Base-by-base conservation (phyloP, 208 protist species). In the Tritrichomonas foetus region DNA sequence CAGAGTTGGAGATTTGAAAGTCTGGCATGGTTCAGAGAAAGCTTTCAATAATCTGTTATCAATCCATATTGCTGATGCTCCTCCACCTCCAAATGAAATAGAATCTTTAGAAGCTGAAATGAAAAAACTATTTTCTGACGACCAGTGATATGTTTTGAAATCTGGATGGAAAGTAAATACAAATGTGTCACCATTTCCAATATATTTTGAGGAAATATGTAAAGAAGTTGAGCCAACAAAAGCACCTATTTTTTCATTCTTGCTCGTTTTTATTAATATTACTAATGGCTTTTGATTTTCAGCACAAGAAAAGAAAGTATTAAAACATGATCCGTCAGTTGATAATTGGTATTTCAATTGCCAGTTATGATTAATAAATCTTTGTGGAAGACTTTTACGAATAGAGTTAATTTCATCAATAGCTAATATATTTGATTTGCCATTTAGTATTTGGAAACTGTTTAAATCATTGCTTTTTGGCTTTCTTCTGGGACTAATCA, bases 41-140 rank as follows among this genome's bases (percentile, higher is more conserved):
- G 41, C 78, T 39, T 13, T 39, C 25, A 53, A 13, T 13, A 89
- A 57, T 20, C 47, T n/a, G 0, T 27, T 39, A 49, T 89, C 78
- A 39, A 89, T 57, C 78, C 78, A 89, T 57, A 89, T 53, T 39
- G 78, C 78, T 39, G 78, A 55, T 39, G 78, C 16, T 57, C 78
- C 78, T 8, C 78, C 78, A 57, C 78, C 78, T 9, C 78, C 78
- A 33, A 89, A 57, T 22, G 27, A 20, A 39, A 89, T 14, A 22
- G 53, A 8, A 39, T 89, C 47, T 20, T 57, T 57, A 57, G 78
- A 57, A 25, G 47, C 33, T 89, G 78, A 89, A 89, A 89, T 33
- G 47, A 89, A 89, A 20, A 57, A 89, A 16, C 57, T 20, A 39
- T 89, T 89, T n/a, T 25, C 41, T 27, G 53, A 20, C 20, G 39